Base-by-base conservation (phyloP, 2,329 filamentous ascomycete species). In the Fusarium zealandicum region DNA sequence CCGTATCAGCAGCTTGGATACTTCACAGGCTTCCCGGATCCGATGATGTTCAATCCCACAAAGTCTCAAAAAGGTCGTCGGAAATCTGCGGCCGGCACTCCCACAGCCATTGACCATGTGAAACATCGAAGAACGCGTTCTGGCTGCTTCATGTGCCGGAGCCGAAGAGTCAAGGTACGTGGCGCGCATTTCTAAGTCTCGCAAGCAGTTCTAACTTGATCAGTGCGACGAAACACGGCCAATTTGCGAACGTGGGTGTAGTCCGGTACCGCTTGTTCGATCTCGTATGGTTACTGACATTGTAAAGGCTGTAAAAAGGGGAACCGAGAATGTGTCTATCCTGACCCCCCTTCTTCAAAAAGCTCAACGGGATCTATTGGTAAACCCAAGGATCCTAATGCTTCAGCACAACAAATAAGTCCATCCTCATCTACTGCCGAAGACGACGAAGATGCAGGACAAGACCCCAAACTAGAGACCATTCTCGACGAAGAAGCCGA, bases 71-170 rank as follows among this genome's bases (percentile, higher is more conserved):
- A 81, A 64, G 76, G 73, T 57, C 76, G 82, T 43, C 78, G 81
- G 51, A 84, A 83, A 61, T 82, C 81, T 14, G 65, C 59, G 8
- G 56, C 64, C 25, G 68, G 63, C 1, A 70, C 77, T 2, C 80
- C 78, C 3, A 59, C 78, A 40, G 90, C 68, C 17, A 36, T 63
- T 31, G 73, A 96, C 57, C 88, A 90, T 69, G 89, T 96, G 64
- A 98, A 98, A 75, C 93, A 98, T 72, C 89, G 93, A 57, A 86
- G 95, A 64, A 98, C 95, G 36, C 84, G 95, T 66, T 97, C 92
- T 60, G 95, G 95, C 22, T 99, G 95, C 76, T 97, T 81, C 62
- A 98, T 93, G 39, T 99, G 95, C 74, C 85, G 95, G 54, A 88
- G 88, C 67, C 85, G 95, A 63, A 85, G 95, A 72, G 93, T 98